Evolutionary conservation across 2,329 filamentous ascomycete genomes (phyloP).

Genomic region (Monilinia fructigena): DNA sequence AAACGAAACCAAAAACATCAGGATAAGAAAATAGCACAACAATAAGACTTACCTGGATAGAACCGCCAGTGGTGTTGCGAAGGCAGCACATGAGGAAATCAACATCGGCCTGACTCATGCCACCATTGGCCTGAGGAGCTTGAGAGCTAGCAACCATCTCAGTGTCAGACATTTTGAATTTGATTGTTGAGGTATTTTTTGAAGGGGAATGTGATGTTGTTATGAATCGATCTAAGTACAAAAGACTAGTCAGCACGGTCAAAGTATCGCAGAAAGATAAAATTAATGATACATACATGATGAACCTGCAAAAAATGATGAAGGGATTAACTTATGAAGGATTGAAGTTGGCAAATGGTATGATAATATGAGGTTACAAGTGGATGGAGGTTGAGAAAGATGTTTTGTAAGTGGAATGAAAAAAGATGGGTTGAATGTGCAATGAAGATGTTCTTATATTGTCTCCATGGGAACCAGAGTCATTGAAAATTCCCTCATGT

Average conservation of each 20-base stretch:
- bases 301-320: not conserved
- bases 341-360: not conserved
- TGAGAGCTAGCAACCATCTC: not conserved
- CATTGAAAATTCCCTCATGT: not conserved
- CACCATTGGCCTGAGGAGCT: not conserved
- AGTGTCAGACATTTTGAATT: constrained; percentile 17
- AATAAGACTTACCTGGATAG: constrained; percentile 27
- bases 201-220: not conserved
- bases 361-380: not conserved
- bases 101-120: constrained; percentile 29
- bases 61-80: constrained; percentile 31
- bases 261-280: not conserved
- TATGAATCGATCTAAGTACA: constrained; percentile 7
- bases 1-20: not conserved
- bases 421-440: not conserved
- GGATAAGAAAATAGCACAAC: not conserved
- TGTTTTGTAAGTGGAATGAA: constrained; percentile 7
- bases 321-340: not conserved
- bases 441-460: constrained; percentile 9
- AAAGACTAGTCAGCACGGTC: constrained; percentile 5
- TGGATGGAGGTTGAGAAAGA: not conserved
- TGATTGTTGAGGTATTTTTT: not conserved
- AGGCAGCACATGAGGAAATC: constrained; percentile 35
- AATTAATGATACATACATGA: constrained; percentile 13
- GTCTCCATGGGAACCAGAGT: not conserved